Evolutionary conservation across 225 moss, liverwort and hornwort species (phyloP), one percentile per base, ranked within the genome.

Genomic region (Straminergon stramineum): DNA sequence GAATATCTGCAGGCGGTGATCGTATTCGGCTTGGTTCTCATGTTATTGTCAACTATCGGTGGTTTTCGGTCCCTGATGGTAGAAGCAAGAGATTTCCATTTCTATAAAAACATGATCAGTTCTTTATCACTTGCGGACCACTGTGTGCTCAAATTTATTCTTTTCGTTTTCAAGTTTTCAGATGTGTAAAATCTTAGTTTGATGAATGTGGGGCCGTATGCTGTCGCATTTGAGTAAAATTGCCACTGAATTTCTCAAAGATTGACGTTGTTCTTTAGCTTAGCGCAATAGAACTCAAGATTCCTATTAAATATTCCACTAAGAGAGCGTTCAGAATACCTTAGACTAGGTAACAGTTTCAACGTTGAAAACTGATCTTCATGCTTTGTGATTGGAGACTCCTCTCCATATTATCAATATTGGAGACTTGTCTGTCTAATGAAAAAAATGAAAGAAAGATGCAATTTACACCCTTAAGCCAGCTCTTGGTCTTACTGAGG

Each of bases 1-100:
- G 84, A 67, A 55, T 87, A 45, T 53, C 37, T 88, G 88, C 91
- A 94, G 93, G 90, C 75, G 61, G 93, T 92, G 83, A 94, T 94
- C 16, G 86, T 89, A 53, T 90, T 94, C 10, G 94, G 92, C 26
- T 86, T 92, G 58, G 48, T 79, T n/a, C 53, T 94, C 32, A 94
- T 92, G 92, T 2, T 91, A 43, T 45, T 92, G 85, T 94, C 93
- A 70, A 88, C 93, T 35, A 91, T 94, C 21, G 93, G 93, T 90
- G 93, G 93, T 43, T 85, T 94, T 51, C 90, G 92, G 57, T 87
- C 92, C 43, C 61, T 94, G 45, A n/a, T 94, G 86, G 86, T 85
- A 35, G 90, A 93, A 88, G 86, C 92, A 84, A 82, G 58, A 37
- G 67, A 75, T 48, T 94, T 90, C 81, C 91, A 88, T 84, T 92